Evolutionary conservation across 2,329 filamentous ascomycete genomes (phyloP).

Genomic region (Hypoxylon sp.): DNA sequence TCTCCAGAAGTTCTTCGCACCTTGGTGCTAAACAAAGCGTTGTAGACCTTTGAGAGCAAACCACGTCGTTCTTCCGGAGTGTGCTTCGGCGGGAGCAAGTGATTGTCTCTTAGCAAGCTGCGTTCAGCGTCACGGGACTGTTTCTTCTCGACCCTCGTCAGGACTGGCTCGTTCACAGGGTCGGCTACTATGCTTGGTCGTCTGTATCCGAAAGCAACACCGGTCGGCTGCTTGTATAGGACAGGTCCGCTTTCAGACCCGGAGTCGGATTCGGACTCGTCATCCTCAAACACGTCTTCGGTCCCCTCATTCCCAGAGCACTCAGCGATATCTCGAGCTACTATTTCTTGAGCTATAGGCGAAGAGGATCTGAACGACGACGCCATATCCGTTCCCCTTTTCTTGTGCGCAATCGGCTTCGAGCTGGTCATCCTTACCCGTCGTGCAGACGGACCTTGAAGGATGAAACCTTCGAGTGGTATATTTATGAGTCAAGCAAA

Average conservation of each 20-base stretch:
- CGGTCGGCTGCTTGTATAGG: slow-evolving; percentile 81
- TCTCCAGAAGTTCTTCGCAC: slow-evolving; percentile 56
- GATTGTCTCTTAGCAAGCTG: slow-evolving; percentile 73
- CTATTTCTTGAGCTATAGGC: slow-evolving; percentile 74
- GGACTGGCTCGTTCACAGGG: slow-evolving; percentile 58
- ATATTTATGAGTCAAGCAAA: slow-evolving; percentile 4
- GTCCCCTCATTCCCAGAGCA: slow-evolving; percentile 67
- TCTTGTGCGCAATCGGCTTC: slow-evolving; percentile 44
- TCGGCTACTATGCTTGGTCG: slow-evolving; percentile 76
- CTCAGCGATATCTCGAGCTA: slow-evolving; percentile 75
- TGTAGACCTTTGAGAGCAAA: slow-evolving; percentile 57
- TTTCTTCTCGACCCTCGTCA: slow-evolving; percentile 68
- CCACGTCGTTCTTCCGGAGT: slow-evolving; percentile 52
- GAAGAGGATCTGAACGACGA: slow-evolving; percentile 70
- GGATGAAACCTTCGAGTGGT: background rate
- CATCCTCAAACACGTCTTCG: slow-evolving; percentile 51
- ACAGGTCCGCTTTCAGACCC: slow-evolving; percentile 59
- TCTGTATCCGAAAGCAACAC: slow-evolving; percentile 78
- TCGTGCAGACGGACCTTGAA: background rate
- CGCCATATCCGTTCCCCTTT: slow-evolving; percentile 50
- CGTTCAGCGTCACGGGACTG: slow-evolving; percentile 69
- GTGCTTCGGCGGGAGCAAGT: slow-evolving; percentile 73
- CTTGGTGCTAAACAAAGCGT: slow-evolving; percentile 68
- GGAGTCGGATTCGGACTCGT: slow-evolving; percentile 50
- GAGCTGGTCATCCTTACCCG: slow-evolving; percentile 43